Conservation (phyloP, 148 eudicot species). For the Camellia lanceoleosa region DNA sequence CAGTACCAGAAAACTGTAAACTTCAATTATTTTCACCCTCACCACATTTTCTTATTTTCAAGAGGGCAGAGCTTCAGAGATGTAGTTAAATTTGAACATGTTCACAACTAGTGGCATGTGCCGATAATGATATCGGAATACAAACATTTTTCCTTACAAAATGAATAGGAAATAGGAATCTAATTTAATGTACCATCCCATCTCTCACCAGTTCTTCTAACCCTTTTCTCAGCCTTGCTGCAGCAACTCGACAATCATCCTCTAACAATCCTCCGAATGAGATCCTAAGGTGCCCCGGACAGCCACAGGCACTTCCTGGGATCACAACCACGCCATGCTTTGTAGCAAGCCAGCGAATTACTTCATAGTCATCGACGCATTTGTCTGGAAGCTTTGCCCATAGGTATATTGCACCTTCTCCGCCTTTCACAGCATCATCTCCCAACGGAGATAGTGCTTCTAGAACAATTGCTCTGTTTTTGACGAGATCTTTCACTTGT, state of each 20-base stretch:
- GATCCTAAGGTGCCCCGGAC: conserved; percentile 73
- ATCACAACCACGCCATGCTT: conserved; percentile 65
- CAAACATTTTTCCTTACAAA: not conserved
- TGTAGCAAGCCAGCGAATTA: conserved; percentile 78
- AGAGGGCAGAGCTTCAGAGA: conserved; percentile 8
- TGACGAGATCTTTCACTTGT: conserved; percentile 63
- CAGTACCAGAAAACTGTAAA: conserved; percentile 5
- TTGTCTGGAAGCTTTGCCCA: conserved; percentile 87
- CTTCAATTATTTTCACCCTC: not conserved
- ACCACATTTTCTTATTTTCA: conserved; percentile 14
- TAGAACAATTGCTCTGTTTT: conserved; percentile 53
- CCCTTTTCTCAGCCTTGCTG: conserved; percentile 73
- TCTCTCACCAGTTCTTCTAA: conserved; percentile 67
- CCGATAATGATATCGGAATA: conserved; percentile 19
- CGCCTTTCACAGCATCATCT: conserved; percentile 69
- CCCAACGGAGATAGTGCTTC: conserved; percentile 81
- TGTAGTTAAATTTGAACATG: not conserved
- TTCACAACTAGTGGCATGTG: not conserved
- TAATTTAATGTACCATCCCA: conserved; percentile 55
- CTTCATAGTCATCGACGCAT: conserved; percentile 52
- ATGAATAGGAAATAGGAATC: too few relatives aligned
- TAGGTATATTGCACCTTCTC: conserved; percentile 95
- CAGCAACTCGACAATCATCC: conserved; percentile 58
- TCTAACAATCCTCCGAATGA: conserved; percentile 80
- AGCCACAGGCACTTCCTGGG: conserved; percentile 83